Conservation (phyloP, 192 early-diverging fungal genomes). For the Podochytrium sp. region DNA sequence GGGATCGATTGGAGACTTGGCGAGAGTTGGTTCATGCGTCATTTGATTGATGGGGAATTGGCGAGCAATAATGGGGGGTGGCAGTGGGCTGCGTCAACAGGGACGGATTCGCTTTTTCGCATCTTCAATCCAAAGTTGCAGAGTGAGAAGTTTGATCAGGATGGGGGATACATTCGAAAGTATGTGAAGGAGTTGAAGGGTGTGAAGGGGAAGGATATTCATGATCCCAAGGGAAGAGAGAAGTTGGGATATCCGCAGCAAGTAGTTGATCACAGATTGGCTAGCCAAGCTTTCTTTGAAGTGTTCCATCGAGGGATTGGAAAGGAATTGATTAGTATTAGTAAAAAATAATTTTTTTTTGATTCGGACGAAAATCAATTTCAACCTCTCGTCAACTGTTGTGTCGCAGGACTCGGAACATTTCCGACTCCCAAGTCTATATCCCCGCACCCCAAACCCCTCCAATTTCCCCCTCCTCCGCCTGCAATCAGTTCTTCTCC, state of each 20-base stretch:
- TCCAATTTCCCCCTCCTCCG: not conserved
- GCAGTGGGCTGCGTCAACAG: slow-evolving; percentile 71
- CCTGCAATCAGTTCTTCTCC: not conserved
- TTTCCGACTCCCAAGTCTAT: not conserved
- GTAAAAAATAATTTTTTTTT: too few species aligned
- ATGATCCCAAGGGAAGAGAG: slow-evolving; percentile 59
- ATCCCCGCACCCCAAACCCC: not conserved
- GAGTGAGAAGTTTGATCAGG: slow-evolving; percentile 58
- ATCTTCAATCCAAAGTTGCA: slow-evolving; percentile 66
- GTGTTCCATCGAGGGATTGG: slow-evolving; percentile 45
- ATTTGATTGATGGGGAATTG: slow-evolving; percentile 72
- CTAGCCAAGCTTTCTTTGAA: slow-evolving; percentile 49
- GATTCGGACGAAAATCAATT: too few species aligned
- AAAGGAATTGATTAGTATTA: too few species aligned
- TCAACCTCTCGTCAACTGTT: too few species aligned
- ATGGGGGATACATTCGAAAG: slow-evolving; percentile 59
- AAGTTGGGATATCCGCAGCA: slow-evolving; percentile 63
- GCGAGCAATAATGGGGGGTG: slow-evolving; percentile 71
- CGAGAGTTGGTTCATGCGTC: slow-evolving; percentile 65
- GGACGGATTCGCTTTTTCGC: slow-evolving; percentile 68
- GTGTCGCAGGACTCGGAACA: not conserved
- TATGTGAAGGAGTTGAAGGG: slow-evolving; percentile 65
- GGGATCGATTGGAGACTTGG: slow-evolving; percentile 71
- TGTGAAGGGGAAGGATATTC: slow-evolving; percentile 50
- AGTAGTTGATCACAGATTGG: slow-evolving; percentile 69